These are phyloP conservation scores for Apium graveolens DNA, from an alignment of 129 eudicot genomes.

Conservation along the genomic window DNA sequence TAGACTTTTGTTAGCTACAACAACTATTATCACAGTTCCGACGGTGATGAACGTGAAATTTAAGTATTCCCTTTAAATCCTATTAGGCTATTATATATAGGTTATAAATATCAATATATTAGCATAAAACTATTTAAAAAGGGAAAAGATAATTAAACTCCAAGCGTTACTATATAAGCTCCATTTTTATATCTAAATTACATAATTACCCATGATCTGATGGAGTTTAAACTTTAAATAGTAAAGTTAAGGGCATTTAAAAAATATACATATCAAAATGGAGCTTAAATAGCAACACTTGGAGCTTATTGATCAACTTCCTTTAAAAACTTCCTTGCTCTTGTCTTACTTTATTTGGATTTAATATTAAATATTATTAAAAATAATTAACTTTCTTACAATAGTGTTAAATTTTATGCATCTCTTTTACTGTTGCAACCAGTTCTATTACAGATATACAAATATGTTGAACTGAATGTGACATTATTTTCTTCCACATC, in stretches of 20 bases:
- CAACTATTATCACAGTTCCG: background rate
- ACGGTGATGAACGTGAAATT: background rate
- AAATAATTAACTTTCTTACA: background rate
- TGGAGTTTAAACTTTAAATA: no score
- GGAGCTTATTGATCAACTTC: no score
- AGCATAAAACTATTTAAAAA: no score
- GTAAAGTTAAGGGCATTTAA: no score
- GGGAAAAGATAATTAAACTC: no score
- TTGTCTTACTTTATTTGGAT: background rate
- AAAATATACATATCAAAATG: no score
- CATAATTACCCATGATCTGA: no score
- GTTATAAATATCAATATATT: no score
- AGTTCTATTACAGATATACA: background rate
- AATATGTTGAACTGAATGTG: background rate
- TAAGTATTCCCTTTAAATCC: background rate
- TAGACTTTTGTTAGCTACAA: background rate
- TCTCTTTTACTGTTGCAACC: background rate
- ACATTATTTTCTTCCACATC: background rate
- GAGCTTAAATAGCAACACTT: no score
- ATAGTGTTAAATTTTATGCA: background rate
- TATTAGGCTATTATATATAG: no score
- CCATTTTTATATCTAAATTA: no score
- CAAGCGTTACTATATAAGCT: no score
- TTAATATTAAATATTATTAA: background rate
- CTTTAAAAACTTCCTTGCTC: background rate